Conservation (phyloP, 2,329 filamentous ascomycete species). For the Cladophialophora exuberans region DNA sequence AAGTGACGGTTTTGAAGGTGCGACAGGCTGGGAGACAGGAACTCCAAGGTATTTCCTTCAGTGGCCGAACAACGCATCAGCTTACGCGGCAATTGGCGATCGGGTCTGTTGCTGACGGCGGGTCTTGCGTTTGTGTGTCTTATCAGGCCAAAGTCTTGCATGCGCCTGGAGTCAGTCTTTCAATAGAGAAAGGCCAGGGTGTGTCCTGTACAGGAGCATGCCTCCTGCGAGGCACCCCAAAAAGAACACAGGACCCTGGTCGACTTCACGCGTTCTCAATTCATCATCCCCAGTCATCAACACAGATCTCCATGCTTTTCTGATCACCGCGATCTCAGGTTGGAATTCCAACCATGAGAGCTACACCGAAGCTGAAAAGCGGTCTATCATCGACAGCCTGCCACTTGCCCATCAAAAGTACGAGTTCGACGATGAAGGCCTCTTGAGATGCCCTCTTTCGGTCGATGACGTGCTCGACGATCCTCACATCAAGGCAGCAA, state of each 20-base stretch:
- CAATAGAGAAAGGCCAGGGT: too few species aligned
- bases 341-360: conserved; percentile 17
- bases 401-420: conserved; percentile 23
- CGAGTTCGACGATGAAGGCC: conserved; percentile 19
- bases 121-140: too few species aligned
- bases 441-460: conserved; percentile 23
- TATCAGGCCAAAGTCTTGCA: too few species aligned
- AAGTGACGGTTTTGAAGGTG: too few species aligned
- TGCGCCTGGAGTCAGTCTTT: too few species aligned
- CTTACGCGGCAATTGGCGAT: too few species aligned
- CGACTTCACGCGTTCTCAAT: conserved; percentile 25
- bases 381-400: conserved; percentile 26
- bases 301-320: conserved; percentile 29
- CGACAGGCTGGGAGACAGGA: too few species aligned
- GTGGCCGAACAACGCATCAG: too few species aligned
- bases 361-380: conserved; percentile 31
- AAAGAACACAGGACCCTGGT: conserved; percentile 24
- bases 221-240: conserved; percentile 11
- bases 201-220: too few species aligned
- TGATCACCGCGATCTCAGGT: conserved; percentile 24
- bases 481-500: conserved; percentile 29
- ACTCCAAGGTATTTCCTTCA: too few species aligned
- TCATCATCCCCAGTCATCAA: conserved; percentile 25
- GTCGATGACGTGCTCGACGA: conserved; percentile 25
- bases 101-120: too few species aligned